phyloP scores from a whole-genome alignment of 441 rosid species.

The Euphorbia corollata region DNA sequence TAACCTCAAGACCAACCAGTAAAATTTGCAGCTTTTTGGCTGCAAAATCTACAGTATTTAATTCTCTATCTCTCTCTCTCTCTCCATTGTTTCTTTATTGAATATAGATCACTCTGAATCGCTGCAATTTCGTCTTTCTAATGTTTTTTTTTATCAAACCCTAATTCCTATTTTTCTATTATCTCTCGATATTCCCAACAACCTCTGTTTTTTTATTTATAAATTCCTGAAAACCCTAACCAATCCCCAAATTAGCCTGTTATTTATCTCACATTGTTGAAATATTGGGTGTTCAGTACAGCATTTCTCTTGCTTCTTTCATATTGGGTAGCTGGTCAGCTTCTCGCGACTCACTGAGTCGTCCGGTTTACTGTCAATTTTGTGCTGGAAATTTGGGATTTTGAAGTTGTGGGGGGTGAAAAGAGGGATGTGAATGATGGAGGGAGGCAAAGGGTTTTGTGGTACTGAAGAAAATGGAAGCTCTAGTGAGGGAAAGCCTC shows the following conservation, averaged over 20 bases:
- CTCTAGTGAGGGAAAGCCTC: constrained; percentile 59
- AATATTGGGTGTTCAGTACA: background rate
- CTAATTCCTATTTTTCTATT: background rate
- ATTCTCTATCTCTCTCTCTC: background rate
- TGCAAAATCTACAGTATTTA: background rate
- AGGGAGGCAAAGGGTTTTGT: constrained; percentile 37
- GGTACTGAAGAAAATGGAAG: constrained; percentile 38
- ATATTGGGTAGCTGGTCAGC: too few species aligned
- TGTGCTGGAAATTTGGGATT: too few species aligned
- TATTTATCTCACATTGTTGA: background rate
- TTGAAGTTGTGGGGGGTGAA: too few species aligned
- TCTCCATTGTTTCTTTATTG: background rate
- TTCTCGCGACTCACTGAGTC: too few species aligned
- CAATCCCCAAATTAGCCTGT: background rate
- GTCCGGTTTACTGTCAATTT: too few species aligned
- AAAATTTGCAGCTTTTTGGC: background rate
- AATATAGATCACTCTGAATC: background rate
- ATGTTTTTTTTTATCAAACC: background rate
- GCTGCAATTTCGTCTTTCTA: background rate
- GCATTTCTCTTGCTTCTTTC: background rate
- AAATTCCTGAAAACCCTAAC: constrained; percentile 3
- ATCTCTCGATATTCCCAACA: background rate
- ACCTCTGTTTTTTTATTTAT: background rate
- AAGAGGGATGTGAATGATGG: constrained; percentile 44
- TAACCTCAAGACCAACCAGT: background rate